These are phyloP conservation scores for Sodiomyces alkalinus DNA, from an alignment of 2,329 filamentous ascomycete genomes.

Conservation along the genomic window DNA sequence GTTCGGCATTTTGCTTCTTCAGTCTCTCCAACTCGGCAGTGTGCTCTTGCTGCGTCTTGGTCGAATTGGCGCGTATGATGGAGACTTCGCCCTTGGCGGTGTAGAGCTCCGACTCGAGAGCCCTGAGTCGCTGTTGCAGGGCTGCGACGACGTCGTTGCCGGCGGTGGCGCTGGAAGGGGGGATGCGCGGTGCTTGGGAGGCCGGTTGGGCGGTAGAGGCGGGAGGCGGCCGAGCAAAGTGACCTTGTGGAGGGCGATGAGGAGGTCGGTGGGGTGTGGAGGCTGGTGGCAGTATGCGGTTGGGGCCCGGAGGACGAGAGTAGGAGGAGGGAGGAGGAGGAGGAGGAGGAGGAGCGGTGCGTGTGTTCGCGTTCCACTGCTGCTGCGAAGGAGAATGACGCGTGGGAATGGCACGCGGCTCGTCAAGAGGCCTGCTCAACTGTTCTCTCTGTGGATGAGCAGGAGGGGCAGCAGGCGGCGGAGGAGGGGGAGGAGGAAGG, in stretches of 20 bases:
- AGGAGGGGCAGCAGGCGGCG: slow-evolving; percentile 9
- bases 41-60: slow-evolving; percentile 44
- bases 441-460: too few species aligned
- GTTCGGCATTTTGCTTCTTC: slow-evolving; percentile 48
- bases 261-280: slow-evolving; percentile 7
- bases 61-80: slow-evolving; percentile 57
- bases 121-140: slow-evolving; percentile 35
- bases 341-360: too few species aligned
- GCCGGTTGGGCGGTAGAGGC: slow-evolving; percentile 15
- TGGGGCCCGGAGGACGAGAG: slow-evolving; percentile 5
- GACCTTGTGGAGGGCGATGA: slow-evolving; percentile 20
- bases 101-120: slow-evolving; percentile 39
- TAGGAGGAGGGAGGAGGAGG: slow-evolving; percentile 4
- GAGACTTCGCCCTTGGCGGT: slow-evolving; percentile 57
- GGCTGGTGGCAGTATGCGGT: too few species aligned
- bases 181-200: slow-evolving; percentile 7
- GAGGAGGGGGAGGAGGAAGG: slow-evolving; percentile 10
- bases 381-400: slow-evolving; percentile 15
- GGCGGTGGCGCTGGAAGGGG: too few species aligned
- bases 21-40: slow-evolving; percentile 46
- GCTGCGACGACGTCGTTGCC: slow-evolving; percentile 24
- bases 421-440: too few species aligned
- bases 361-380: slow-evolving; percentile 1
- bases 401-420: too few species aligned
- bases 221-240: slow-evolving; percentile 22